phyloP scores from a whole-genome alignment of 208 protist species.

The Leishmania major region DNA sequence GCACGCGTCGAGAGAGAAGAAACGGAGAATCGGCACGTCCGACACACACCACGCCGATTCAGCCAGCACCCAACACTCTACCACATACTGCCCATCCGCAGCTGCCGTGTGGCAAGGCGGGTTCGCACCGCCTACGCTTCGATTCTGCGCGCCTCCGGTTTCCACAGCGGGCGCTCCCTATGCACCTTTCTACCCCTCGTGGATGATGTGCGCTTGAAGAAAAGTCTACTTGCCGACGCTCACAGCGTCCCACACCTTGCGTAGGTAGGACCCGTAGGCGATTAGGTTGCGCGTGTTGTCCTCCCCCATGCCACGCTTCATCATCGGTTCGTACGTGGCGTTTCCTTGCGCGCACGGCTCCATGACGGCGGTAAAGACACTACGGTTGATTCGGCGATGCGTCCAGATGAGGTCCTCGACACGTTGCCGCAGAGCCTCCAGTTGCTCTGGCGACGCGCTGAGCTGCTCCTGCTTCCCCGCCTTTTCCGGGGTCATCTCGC shows the following conservation, averaged over 20 bases:
- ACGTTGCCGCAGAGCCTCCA: constrained; percentile 56
- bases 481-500: constrained; percentile 24
- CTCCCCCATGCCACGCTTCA: constrained; percentile 76
- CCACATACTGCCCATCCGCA: not conserved
- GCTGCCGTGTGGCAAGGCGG: not conserved
- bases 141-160: not conserved
- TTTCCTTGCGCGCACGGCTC: constrained; percentile 63
- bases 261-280: constrained; percentile 70
- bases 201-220: not conserved
- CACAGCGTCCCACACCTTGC: constrained; percentile 60
- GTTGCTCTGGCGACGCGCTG: constrained; percentile 47
- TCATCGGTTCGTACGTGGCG: constrained; percentile 54
- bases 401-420: constrained; percentile 53
- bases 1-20: not conserved
- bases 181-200: not conserved
- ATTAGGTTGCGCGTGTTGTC: constrained; percentile 57
- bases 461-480: constrained; percentile 20
- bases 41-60: not conserved
- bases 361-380: constrained; percentile 41
- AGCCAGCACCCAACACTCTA: not conserved
- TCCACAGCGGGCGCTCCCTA: too few species aligned
- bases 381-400: constrained; percentile 36
- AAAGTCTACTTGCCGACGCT: constrained; percentile 21
- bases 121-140: not conserved
- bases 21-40: not conserved